Base-by-base conservation (phyloP, 148 eudicot genomes). In the Mesembryanthemum crystallinum region DNA sequence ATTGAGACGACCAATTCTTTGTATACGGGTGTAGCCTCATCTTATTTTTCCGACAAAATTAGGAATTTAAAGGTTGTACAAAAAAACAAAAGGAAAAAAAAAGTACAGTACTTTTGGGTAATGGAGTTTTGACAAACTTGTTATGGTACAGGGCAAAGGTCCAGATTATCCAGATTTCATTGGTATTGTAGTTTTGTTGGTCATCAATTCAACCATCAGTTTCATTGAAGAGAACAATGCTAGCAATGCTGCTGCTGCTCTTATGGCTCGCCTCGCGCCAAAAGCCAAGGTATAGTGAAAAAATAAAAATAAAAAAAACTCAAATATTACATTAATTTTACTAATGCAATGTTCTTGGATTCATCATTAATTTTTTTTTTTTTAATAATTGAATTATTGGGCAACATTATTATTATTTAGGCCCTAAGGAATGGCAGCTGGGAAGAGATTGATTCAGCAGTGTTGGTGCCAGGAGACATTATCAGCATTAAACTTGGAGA, bases 391-490 rank as follows among this genome's bases (percentile, higher is more conserved):
- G 11, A 45, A 6, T 45, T 45, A 10, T 45, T 45, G 49, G 49
- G 12, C 49, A 45, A 8, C 14, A 45, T 8, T 10, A 23, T 20
- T 69, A 17, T 21, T 2, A 35, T n/a, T n/a, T 49, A 91, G 96
- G 91, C 82, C 62, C 77, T 91, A 13, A 81, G 96, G 57, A 76
- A 89, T 79, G 93, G 97, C 23, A 76, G 54, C 45, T 91, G 97
- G 93, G 81, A 76, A 3, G 97, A 91, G 77, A 85, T 82, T 68
- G 97, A 89, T 61, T 91, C 93, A 42, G 28, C 86, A 43, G 63
- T 73, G 75, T 79, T 91, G 73, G 96, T 91, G 28, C 93, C 93
- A 14, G 96, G 96, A 30, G 96, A 91, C 55, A 91, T 91, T 30
- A 76, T 91, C 29, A 89, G 96, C 71, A 87, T 91, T 77, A 87